Evolutionary conservation across 106 monocot species (phyloP).

Genomic region (Xerophyta viscosa): DNA sequence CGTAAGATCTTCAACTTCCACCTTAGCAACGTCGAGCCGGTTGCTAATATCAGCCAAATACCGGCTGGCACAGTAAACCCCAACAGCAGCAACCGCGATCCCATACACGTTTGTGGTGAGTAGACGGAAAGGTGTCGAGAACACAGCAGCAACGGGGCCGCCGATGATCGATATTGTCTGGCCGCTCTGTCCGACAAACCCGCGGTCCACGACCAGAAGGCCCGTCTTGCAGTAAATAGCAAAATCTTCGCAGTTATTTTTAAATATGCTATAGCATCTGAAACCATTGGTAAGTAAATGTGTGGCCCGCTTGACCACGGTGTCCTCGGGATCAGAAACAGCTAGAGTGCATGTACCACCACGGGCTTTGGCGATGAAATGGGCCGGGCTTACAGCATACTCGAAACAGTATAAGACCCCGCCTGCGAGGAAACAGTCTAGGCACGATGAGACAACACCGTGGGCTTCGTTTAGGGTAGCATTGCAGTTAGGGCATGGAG

Average conservation of each 20-base stretch:
- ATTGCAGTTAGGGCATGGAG: constrained; percentile 29
- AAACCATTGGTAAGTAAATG: constrained; percentile 55
- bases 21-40: constrained; percentile 44
- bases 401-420: constrained; percentile 68
- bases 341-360: constrained; percentile 76
- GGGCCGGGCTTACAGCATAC: constrained; percentile 53
- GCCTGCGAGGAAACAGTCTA: constrained; percentile 61
- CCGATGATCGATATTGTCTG: constrained; percentile 76
- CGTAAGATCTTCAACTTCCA: constrained; percentile 55
- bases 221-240: constrained; percentile 89
- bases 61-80: constrained; percentile 64
- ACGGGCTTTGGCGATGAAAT: constrained; percentile 72
- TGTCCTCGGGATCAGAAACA: constrained; percentile 26
- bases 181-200: constrained; percentile 71
- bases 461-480: constrained; percentile 13
- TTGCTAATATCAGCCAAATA: constrained; percentile 69
- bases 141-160: constrained; percentile 50
- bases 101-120: constrained; percentile 65
- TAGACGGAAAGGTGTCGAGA: constrained; percentile 56
- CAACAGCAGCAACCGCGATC: constrained; percentile 58
- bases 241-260: constrained; percentile 81
- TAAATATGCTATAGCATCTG: constrained; percentile 78
- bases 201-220: constrained; percentile 45
- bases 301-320: constrained; percentile 44
- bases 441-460: constrained; percentile 62